Base-by-base conservation (phyloP, 768 basidiomycete species). In the Rhodotorula kratochvilovae region DNA sequence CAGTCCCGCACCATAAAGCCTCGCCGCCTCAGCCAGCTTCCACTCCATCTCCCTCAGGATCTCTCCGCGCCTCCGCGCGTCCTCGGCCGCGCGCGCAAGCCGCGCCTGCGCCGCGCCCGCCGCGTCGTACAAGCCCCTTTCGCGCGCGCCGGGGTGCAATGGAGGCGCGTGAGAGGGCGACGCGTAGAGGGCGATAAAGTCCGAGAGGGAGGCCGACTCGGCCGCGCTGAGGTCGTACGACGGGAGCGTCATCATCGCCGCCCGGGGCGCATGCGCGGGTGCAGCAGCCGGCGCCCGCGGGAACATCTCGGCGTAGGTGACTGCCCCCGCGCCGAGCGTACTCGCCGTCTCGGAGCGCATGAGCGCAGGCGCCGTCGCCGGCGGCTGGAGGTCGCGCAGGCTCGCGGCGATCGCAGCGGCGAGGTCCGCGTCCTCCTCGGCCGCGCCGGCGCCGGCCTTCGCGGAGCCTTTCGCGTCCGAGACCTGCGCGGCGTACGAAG, bases 361-460 rank as follows among this genome's bases (percentile, higher is more conserved):
- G 53, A 74, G 50, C 23, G 33, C 10, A 0, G 78, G 72, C 19
- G 78, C 76, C 10, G 67, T 66, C 2, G 78, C 73, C 0, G 75
- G 77, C 31, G 75, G 76, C 39, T 80, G 79, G 71, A 80, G 77
- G 76, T 99, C 96, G n/a, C 88, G 84, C 71, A 99, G 80, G 78
- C 90, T 92, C 0, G 96, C 96, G 78, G 97, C 92, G 61, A 99
- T 99, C 0, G 96, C 96, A 29, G 95, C 90, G 68, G 84, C 86
- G 29, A 99, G 83, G 68, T 98, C 93, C 19, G 90, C 90, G 80
- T 99, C 95, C 43, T 95, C 94, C 19, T 91, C 89, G 19, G 84
- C 86, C 6, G 80, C 82, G 25, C 78, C 75, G 23, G 81, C 46
- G 78, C 57, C 61, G 72, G 57, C 43, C 3, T 57, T 54, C 0